Evolutionary conservation across 192 early-diverging fungal genomes (phyloP), one percentile per base, ranked within the genome.

Genomic region (Coemansia sp.): DNA sequence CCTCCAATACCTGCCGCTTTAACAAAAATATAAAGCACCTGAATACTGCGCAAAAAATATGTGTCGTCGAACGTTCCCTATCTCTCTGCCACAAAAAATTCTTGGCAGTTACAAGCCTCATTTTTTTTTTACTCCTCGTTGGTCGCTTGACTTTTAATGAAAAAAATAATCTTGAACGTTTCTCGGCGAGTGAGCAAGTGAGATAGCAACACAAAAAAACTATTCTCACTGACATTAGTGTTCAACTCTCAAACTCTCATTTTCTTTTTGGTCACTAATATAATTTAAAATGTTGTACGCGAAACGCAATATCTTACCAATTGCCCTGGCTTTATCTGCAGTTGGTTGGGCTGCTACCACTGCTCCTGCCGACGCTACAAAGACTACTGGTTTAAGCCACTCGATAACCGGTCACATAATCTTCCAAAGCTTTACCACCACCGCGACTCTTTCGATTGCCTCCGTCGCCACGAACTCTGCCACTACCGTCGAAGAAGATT

Each of bases 381-480:
- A 27, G 38, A 50, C 46, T 27, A 39, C 34, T 36, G 38, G 38
- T 16, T 20, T 44, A 12, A 69, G 31, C 11, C 75, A 65, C 34
- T 62, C 75, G 39, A 77, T 67, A 27, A 70, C 77, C 12, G 72
- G 72, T 2, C 77, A 74, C 44, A 79, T 74, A 46, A 79, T 79
- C 5, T 71, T 79, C 60, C 68, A 74, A 38, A 79, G 77, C 68
- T 46, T 63, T 33, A 57, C 49, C 3, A 62, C 15, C 36, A 38
- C 34, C 60, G 43, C 68, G 5, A 62, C 68, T 15, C 33, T 16
- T 18, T 36, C 60, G 16, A 34, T 62, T 20, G 12, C 60, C 16
- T 33, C 34, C 22, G 31, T 36, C 18, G 31, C 60, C 18, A 36
- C 34, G 9, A 12, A 60, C 16, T 16, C 33, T 20, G 34, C 60